Conservation (phyloP, 768 basidiomycete species). For the Tremella mesenterica region DNA sequence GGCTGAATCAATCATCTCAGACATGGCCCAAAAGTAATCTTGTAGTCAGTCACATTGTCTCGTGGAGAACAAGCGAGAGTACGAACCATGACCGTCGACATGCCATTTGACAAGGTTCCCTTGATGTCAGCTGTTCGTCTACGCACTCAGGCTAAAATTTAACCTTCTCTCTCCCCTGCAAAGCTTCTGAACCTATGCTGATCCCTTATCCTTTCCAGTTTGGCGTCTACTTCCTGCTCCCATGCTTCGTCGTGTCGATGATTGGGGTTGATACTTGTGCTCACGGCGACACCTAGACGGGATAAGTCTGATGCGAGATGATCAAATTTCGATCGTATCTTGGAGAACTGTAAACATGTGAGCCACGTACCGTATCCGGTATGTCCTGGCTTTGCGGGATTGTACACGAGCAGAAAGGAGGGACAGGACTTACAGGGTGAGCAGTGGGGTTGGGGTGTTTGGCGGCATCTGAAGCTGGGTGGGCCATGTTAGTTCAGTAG, state of each 20-base stretch:
- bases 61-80: neutral
- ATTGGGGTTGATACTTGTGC: conserved; percentile 38
- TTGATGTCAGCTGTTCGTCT: neutral
- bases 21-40: conserved; percentile 92
- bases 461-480: conserved; percentile 18
- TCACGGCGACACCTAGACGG: conserved; percentile 28
- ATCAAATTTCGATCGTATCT: conserved; percentile 28
- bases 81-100: conserved; percentile 66
- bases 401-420: neutral
- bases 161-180: conserved; percentile 56
- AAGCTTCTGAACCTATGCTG: conserved; percentile 80
- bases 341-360: conserved; percentile 18
- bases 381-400: too few species aligned
- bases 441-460: conserved; percentile 9
- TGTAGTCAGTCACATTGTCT: neutral
- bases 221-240: conserved; percentile 52
- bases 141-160: neutral
- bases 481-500: conserved; percentile 21
- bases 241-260: conserved; percentile 54
- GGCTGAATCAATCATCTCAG: conserved; percentile 62
- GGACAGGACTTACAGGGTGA: conserved; percentile 10
- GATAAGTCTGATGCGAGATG: conserved; percentile 25
- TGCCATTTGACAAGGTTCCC: conserved; percentile 79
- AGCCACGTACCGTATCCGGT: conserved; percentile 2
- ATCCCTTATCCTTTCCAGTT: conserved; percentile 65